These are phyloP conservation scores for Eragrostis nindensis DNA, from an alignment of 176 grass and related monocot genomes.

Conservation along the genomic window DNA sequence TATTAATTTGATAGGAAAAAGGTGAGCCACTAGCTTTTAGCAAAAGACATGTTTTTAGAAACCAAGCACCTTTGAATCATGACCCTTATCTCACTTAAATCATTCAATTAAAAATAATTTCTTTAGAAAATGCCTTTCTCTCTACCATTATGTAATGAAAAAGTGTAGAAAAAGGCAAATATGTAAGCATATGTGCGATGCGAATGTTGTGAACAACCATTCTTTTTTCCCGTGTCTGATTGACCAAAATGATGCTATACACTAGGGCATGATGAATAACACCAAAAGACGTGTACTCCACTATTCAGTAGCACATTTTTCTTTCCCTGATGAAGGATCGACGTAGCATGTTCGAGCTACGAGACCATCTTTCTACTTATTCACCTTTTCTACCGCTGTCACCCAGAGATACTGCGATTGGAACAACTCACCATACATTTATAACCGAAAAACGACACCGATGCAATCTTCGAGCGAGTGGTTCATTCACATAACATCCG, in stretches of 20 bases:
- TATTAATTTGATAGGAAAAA: neutral
- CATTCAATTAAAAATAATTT: neutral
- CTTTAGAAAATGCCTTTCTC: neutral
- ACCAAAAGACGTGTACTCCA: too few species aligned
- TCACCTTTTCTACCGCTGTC: neutral
- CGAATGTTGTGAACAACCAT: too few species aligned
- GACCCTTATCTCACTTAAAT: neutral
- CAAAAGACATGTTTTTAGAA: slow-evolving; percentile 5
- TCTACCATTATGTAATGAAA: neutral
- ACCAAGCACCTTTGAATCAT: neutral
- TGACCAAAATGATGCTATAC: too few species aligned
- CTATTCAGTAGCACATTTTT: too few species aligned
- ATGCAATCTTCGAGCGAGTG: neutral
- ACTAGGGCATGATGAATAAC: too few species aligned
- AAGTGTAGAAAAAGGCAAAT: neutral
- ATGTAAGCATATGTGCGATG: too few species aligned
- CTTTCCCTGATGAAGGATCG: too few species aligned
- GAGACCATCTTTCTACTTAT: neutral
- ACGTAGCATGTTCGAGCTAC: neutral
- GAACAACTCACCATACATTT: neutral
- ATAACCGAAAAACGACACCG: neutral
- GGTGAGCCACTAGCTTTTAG: neutral
- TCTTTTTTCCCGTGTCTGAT: too few species aligned
- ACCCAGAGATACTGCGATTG: neutral
- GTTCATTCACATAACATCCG: neutral